A percentile compares a stretch with the other conserved stretches of the same genome.
Conservation (phyloP, 805 yeast species). For the Myxozyma lipomycoides region DNA sequence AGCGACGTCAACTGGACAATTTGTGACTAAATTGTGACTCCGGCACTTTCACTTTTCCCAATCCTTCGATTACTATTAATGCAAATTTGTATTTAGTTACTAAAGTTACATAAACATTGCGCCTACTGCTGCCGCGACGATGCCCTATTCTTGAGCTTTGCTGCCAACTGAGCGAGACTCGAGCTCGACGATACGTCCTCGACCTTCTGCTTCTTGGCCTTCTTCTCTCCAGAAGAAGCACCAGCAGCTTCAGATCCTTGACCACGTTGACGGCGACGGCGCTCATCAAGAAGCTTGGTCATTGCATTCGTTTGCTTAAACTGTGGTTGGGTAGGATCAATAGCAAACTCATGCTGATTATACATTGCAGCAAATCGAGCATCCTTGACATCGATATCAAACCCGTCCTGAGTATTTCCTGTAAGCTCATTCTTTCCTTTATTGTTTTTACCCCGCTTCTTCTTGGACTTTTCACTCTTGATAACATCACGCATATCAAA, state of each 20-base stretch:
- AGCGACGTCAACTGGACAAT: no score
- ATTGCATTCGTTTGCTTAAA: slow-evolving; percentile 83
- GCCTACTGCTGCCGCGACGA: no score
- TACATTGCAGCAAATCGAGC: slow-evolving; percentile 80
- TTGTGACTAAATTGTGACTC: no score
- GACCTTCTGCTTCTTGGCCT: slow-evolving; percentile 1
- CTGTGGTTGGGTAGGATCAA: slow-evolving; percentile 90
- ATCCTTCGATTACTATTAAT: no score
- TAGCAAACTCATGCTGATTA: slow-evolving; percentile 84
- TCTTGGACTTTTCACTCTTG: slow-evolving; percentile 57
- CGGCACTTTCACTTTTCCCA: no score
- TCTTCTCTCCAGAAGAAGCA: neutral
- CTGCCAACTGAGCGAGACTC: neutral
- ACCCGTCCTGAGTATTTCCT: slow-evolving; percentile 41
- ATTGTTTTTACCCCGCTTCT: slow-evolving; percentile 41
- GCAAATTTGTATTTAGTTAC: no score
- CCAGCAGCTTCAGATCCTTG: neutral
- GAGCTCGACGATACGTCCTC: neutral
- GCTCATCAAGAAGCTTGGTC: slow-evolving; percentile 74
- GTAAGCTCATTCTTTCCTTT: slow-evolving; percentile 45
- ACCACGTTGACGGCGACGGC: slow-evolving; percentile 39
- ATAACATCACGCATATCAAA: slow-evolving; percentile 75
- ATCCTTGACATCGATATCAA: slow-evolving; percentile 71
- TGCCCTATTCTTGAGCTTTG: neutral
- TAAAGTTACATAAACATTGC: no score